Evolutionary conservation across 1,284 basidiomycete species (phyloP).

Genomic region (Erythrobasidium hasegawianum): DNA sequence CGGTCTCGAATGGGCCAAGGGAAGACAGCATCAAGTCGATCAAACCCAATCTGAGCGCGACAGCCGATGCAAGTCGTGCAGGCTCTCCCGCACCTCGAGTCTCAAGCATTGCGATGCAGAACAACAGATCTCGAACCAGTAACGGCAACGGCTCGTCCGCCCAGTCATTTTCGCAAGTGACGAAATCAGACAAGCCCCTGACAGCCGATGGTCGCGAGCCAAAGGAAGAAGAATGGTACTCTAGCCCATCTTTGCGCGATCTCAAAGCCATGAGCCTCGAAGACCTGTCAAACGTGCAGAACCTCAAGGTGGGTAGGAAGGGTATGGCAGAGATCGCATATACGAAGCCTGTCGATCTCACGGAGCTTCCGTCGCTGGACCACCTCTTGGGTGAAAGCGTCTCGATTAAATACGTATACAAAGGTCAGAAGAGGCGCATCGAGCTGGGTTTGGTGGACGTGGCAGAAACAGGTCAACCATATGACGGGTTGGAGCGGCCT

Average conservation of each 20-base stretch:
- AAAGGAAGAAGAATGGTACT: conserved; percentile 84
- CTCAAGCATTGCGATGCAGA: neutral
- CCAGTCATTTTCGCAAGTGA: neutral
- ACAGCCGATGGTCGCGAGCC: conserved; percentile 46
- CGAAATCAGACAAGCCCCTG: neutral
- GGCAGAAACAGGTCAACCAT: conserved; percentile 51
- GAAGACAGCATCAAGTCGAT: neutral
- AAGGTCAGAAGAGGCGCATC: conserved; percentile 55
- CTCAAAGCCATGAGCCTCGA: conserved; percentile 67
- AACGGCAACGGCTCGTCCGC: neutral
- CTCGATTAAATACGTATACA: conserved; percentile 76
- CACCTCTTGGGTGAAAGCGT: conserved; percentile 83
- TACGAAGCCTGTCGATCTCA: conserved; percentile 87
- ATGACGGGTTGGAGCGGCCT: conserved; percentile 76
- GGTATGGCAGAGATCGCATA: conserved; percentile 90
- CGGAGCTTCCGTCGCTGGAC: conserved; percentile 71
- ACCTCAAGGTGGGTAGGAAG: conserved; percentile 80
- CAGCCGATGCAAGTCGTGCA: neutral
- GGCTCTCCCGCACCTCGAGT: neutral
- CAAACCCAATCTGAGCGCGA: neutral
- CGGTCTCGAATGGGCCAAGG: conserved; percentile 6
- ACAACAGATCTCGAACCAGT: neutral
- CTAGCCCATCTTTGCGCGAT: conserved; percentile 67
- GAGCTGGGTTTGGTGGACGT: neutral
- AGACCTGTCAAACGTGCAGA: conserved; percentile 63